Evolutionary conservation across 31 red algal genomes (phyloP).

Genomic region (Pterothamnion heteromorphum): DNA sequence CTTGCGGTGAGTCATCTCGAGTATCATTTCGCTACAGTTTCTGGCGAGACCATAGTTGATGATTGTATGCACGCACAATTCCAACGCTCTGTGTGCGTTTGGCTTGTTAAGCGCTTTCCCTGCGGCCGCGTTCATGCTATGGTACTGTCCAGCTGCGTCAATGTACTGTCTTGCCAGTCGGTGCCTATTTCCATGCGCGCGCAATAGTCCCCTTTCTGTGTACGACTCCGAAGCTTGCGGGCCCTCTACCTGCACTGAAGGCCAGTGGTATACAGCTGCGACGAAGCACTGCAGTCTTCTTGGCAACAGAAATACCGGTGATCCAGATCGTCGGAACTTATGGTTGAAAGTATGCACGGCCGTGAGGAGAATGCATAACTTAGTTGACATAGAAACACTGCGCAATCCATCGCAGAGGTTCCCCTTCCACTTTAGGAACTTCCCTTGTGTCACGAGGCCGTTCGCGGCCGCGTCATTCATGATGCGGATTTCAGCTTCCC

Average conservation of each 20-base stretch:
- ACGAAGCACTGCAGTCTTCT: neutral
- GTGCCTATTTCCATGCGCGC: neutral
- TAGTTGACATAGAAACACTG: neutral
- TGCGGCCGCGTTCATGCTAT: neutral
- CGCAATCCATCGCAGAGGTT: neutral
- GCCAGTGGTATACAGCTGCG: neutral
- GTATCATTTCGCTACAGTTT: slow-evolving; percentile 3
- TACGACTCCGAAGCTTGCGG: neutral
- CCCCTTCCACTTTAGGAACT: neutral
- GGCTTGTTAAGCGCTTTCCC: neutral
- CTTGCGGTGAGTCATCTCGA: no score
- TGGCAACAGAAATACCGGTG: neutral
- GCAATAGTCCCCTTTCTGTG: neutral
- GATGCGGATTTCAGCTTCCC: neutral
- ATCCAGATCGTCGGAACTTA: neutral
- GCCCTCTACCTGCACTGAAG: neutral
- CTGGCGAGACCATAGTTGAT: neutral
- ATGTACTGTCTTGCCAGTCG: neutral
- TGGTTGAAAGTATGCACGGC: neutral
- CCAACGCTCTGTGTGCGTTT: slow-evolving; percentile 19
- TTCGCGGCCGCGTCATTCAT: neutral
- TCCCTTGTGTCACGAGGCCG: neutral
- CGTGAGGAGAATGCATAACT: neutral
- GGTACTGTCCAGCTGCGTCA: neutral
- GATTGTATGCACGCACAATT: neutral